Evolutionary conservation across 306 rosid genomes (phyloP), one percentile per base, ranked within the genome.

Genomic region (Vicia villosa): DNA sequence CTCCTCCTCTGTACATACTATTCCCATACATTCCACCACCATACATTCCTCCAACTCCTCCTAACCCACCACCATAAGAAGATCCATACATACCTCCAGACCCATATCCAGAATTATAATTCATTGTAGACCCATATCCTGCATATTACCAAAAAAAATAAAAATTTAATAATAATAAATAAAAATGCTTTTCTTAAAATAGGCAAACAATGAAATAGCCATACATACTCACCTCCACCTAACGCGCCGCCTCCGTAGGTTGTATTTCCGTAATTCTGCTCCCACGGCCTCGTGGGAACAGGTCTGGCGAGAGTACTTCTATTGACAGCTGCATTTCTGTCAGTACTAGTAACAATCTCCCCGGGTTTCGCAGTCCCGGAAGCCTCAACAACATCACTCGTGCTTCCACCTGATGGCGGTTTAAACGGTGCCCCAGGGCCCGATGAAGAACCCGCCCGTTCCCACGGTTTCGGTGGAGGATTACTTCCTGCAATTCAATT

Each of bases 391-490:
- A 95, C 88, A 36, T 86, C 88, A 74, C 96, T 95, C 1, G 99
- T 95, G 78, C 69, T 83, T 63, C 99, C 99, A 28, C 75, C 81
- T 14, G 99, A 89, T 9, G 97, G 84, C 13, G 99, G 96, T 69
- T 73, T 95, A 69, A 91, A 95, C 54, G 99, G 99, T 17, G 91
- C 87, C 3, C 38, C 38, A 10, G 97, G 88, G 13, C 97, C 92
- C 20, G 96, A 77, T 3, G 99, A 89, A 46, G 84, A 77, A 75
- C 97, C 96, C 13, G 83, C 87, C 55, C 85, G 88, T 63, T 95
- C 97, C 99, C 99, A 95, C 7, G 97, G 99, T 74, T 95, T 95
- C 12, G 88, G 92, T 20, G 97, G 96, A 68, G 95, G 95, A 80
- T 74, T 72, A 77, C 75, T 83, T 41, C 74, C 99, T 95, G 85